These are phyloP conservation scores for Paramyrothecium sp. DNA, from an alignment of 2,329 filamentous ascomycete species.

Conservation along the genomic window DNA sequence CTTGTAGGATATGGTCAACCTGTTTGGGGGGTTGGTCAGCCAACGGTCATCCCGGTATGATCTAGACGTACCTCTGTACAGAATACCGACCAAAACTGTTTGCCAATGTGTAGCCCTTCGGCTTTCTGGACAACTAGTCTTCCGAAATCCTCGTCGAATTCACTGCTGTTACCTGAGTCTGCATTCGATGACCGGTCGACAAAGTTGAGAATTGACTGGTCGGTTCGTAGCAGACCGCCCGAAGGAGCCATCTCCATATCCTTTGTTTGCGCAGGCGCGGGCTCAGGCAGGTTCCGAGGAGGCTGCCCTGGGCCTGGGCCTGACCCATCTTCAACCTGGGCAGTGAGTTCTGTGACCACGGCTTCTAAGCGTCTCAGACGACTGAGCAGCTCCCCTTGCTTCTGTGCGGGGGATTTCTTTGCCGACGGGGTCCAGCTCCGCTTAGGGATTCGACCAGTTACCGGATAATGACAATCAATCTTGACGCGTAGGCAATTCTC, in stretches of 20 bases:
- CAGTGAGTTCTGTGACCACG: constrained; percentile 27
- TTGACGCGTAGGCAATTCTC: constrained; percentile 19
- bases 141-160: constrained; percentile 27
- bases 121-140: constrained; percentile 21
- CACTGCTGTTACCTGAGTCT: constrained; percentile 8
- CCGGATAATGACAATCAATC: constrained; percentile 28
- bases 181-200: neutral
- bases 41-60: no score
- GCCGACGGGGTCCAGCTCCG: constrained; percentile 16
- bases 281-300: neutral
- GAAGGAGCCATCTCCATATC: neutral
- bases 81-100: constrained; percentile 29
- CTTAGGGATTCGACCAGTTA: constrained; percentile 26
- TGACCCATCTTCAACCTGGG: constrained; percentile 24
- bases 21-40: constrained; percentile 3
- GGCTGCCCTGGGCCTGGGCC: neutral
- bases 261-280: neutral
- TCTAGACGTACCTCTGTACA: constrained; percentile 20
- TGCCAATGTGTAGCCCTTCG: constrained; percentile 23
- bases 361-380: constrained; percentile 25
- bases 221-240: neutral
- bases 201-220: neutral
- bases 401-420: constrained; percentile 19
- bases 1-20: constrained; percentile 27
- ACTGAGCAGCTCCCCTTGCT: constrained; percentile 25